Conservation (phyloP, 2,329 filamentous ascomycete genomes). For the Nothomitra cinnamomea region DNA sequence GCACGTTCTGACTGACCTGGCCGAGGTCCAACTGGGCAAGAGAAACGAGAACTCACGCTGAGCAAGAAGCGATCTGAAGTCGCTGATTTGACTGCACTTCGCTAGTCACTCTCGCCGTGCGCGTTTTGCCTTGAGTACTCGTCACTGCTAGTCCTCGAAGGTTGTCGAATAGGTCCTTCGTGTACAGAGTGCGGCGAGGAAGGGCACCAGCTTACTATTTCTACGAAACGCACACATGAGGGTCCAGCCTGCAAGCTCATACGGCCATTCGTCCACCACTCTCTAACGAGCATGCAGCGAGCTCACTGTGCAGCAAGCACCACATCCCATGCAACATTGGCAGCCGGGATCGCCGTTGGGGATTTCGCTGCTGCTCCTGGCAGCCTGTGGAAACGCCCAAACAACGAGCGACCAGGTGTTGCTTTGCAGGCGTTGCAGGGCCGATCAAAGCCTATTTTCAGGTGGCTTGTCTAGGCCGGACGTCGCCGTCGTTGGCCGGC, state of each 20-base stretch:
- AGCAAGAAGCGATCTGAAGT: neutral
- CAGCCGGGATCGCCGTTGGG: neutral
- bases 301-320: neutral
- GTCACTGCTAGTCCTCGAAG: neutral
- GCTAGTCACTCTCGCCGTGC: neutral
- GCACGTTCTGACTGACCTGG: neutral
- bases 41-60: neutral
- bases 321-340: neutral
- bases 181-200: too few species aligned
- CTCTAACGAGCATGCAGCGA: neutral
- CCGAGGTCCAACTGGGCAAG: neutral
- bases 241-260: neutral
- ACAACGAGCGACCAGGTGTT: neutral
- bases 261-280: neutral
- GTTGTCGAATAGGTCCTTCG: too few species aligned
- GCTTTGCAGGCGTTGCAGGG: neutral
- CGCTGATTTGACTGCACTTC: neutral
- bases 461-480: neutral
- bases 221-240: neutral
- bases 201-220: neutral
- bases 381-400: neutral
- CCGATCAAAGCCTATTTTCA: neutral
- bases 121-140: neutral
- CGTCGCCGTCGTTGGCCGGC: neutral
- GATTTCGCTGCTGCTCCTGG: neutral